Evolutionary conservation across 1,284 basidiomycete species (phyloP).

Genomic region (Boletellus deceptivus): DNA sequence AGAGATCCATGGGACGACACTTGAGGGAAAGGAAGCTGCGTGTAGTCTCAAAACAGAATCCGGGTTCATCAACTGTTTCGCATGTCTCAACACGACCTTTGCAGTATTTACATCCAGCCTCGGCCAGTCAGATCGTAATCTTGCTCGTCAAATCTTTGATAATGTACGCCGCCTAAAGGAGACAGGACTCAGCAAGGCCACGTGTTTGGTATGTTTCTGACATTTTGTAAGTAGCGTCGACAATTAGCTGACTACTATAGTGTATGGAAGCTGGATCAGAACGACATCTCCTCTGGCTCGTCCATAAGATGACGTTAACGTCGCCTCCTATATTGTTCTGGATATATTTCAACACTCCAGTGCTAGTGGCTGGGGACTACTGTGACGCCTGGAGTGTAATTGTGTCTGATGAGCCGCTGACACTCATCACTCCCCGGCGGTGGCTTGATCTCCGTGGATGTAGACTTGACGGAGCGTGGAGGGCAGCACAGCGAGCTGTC

Average conservation of each 20-base stretch:
- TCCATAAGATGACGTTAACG: constrained; percentile 45
- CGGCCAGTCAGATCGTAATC: constrained; percentile 34
- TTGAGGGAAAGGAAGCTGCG: constrained; percentile 46
- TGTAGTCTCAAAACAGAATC: constrained; percentile 44
- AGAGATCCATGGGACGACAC: constrained; percentile 45
- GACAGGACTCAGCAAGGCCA: constrained; percentile 46
- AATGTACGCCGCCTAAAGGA: constrained; percentile 41
- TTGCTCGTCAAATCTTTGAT: constrained; percentile 42
- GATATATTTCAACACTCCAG: constrained; percentile 58
- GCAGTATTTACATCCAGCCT: constrained; percentile 36
- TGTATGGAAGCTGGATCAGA: constrained; percentile 8
- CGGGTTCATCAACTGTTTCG: constrained; percentile 55
- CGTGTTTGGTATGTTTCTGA: constrained; percentile 46
- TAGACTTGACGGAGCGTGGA: constrained; percentile 63
- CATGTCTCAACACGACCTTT: constrained; percentile 52
- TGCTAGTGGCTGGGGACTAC: constrained; percentile 48
- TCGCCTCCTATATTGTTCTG: constrained; percentile 60
- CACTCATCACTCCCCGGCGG: constrained; percentile 59
- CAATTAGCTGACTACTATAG: constrained; percentile 16
- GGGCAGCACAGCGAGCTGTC: constrained; percentile 64
- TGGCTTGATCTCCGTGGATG: constrained; percentile 75
- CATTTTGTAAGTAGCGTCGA: neutral
- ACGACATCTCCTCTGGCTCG: constrained; percentile 29
- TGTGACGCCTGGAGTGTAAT: constrained; percentile 59
- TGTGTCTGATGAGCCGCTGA: constrained; percentile 45